Evolutionary conservation across 2,329 filamentous ascomycete species (phyloP).

Genomic region (Talaromyces sp.): DNA sequence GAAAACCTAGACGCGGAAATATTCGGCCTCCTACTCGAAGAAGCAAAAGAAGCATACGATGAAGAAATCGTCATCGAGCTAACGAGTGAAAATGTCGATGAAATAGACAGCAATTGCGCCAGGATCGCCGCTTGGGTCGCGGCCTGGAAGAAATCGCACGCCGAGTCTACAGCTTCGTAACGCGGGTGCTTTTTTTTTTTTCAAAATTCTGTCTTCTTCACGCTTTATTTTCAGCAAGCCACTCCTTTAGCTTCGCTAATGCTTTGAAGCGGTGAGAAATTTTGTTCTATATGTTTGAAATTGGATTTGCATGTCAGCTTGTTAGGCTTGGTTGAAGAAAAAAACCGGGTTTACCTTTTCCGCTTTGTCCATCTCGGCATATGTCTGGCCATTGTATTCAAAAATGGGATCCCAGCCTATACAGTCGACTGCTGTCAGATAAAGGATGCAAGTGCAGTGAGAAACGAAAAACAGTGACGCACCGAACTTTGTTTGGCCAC

Average conservation of each 20-base stretch:
- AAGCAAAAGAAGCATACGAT: slow-evolving; percentile 81
- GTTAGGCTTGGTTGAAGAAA: neutral
- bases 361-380: slow-evolving; percentile 90
- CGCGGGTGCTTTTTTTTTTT: neutral
- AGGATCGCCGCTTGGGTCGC: slow-evolving; percentile 75
- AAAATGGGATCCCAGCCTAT: slow-evolving; percentile 95
- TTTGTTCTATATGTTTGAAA: slow-evolving; percentile 53
- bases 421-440: neutral
- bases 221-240: slow-evolving; percentile 54
- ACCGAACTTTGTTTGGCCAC: slow-evolving; percentile 81
- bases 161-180: slow-evolving; percentile 1
- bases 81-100: slow-evolving; percentile 70
- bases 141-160: slow-evolving; percentile 64
- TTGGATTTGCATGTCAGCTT: neutral
- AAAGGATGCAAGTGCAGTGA: neutral
- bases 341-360: slow-evolving; percentile 61
- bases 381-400: slow-evolving; percentile 85
- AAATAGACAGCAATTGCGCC: slow-evolving; percentile 84
- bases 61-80: slow-evolving; percentile 85
- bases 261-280: slow-evolving; percentile 88
- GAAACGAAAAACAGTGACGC: slow-evolving; percentile 13
- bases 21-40: slow-evolving; percentile 88
- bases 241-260: slow-evolving; percentile 76
- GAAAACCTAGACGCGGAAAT: slow-evolving; percentile 97
- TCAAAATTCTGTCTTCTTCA: neutral